Conservation (phyloP, 305 asterid species). For the Solanum hybrid region DNA sequence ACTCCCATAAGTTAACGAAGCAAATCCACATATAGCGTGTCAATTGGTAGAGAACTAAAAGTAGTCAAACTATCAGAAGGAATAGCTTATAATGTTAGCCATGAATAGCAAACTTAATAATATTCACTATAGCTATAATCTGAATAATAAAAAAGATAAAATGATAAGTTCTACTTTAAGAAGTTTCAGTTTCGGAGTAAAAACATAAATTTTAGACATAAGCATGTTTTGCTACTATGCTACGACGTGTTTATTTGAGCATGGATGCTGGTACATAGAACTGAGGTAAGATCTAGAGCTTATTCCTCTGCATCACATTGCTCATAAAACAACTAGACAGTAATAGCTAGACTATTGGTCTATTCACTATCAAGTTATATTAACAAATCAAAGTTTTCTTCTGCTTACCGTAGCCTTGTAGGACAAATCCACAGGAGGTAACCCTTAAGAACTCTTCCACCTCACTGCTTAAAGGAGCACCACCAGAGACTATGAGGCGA, state of each 20-base stretch:
- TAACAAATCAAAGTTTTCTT: background rate
- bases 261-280: too few relatives aligned
- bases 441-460: constrained; percentile 92
- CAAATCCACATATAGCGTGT: background rate
- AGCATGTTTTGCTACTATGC: too few relatives aligned
- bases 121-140: too few relatives aligned
- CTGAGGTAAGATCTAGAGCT: background rate
- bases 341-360: background rate
- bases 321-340: background rate
- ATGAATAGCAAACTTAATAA: background rate
- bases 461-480: constrained; percentile 85
- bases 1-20: background rate
- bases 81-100: too few relatives aligned
- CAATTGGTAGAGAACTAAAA: background rate
- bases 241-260: too few relatives aligned
- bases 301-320: background rate
- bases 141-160: too few relatives aligned
- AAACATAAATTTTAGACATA: too few relatives aligned
- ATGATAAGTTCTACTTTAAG: too few relatives aligned
- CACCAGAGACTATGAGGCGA: constrained; percentile 89
- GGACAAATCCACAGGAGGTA: constrained; percentile 83
- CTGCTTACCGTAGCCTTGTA: constrained; percentile 86
- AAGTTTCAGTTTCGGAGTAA: too few relatives aligned
- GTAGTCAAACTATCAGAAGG: background rate
- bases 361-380: background rate